Base-by-base conservation (phyloP, 1,139 yeast species). In the Yamadazyma epiphylla region DNA sequence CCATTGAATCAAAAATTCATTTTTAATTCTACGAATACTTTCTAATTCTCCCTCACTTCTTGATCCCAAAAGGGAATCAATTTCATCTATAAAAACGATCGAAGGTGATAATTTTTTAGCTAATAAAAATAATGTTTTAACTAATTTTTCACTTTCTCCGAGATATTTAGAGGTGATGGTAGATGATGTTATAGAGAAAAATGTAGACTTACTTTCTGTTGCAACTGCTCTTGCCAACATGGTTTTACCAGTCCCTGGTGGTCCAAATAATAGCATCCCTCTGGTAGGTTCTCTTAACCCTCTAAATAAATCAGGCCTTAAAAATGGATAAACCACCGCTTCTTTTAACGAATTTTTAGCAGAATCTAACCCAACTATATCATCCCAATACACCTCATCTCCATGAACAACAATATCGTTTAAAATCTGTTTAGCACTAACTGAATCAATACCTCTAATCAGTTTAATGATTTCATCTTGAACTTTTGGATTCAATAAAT, bases 191-290 rank as follows among this genome's bases (percentile, higher is more conserved):
- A 91, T 89, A 24, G 94, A 80, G 55, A 91, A 91, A 55, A 91
- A 91, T 0, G 97, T 91, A 2, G 96, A 87, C 41, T 84, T 83
- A 10, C 96, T 86, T 58, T 91, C 97, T 0, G 96, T 89, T 0
- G 98, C 98, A 6, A 91, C 97, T 0, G 98, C 97, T 42, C 96
- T 68, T 0, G 97, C 97, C 46, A 91, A 69, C 96, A 91, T 91
- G 0, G 98, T 91, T 48, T 91, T 91, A 40, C 98, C 98, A 0
- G 98, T 91, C 13, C 98, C 98, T 0, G 98, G 98, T 1, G 98
- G 98, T 0, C 98, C 98, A 64, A 91, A 91, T 20, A 91, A 61
- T 16, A 91, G 64, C 96, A 91, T 89, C 6, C 98, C 98, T 42
- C 96, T 65, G 0, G 95, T 95, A 1, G 98, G 98, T 55, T 91